Base-by-base conservation (phyloP, 2,329 filamentous ascomycete genomes). In the Dactylellina sp. region DNA sequence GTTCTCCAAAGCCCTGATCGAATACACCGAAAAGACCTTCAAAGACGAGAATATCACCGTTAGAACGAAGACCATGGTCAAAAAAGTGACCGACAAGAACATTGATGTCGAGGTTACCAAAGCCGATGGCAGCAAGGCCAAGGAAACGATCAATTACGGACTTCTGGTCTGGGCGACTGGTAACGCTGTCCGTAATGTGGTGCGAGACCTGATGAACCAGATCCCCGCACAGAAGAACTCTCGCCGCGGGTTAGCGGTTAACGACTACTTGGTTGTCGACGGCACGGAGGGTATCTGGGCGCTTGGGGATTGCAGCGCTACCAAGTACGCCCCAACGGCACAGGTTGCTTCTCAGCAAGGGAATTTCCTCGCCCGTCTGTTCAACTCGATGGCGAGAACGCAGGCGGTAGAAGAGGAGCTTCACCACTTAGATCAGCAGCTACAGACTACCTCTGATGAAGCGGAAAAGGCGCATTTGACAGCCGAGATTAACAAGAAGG, bases 321-420 rank as follows among this genome's bases (percentile, higher is more conserved):
- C 95, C 78, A 96, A 96, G 82, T 99, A 99, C 81, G 95, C 95
- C 28, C 95, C 95, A 37, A 99, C 95, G 7, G 95, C 95, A 28
- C 95, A 99, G 85, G 95, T 99, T 50, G 95, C 95, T 66, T 88
- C 91, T 7, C 95, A 99, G 84, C 95, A 99, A 84, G 95, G 95
- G 80, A 89, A 88, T 80, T 99, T 98, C 88, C 87, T 99, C 39
- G 95, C 93, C 42, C 89, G 92, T 76, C 88, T 99, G 75, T 97
- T 99, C 86, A 99, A 99, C 86, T 96, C 95, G 83, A 97, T 98
- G 92, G 95, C 93, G 81, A 96, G 93, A 87, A 96, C 92, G 1
- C 90, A 96, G 80, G 84, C 86, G 56, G 88, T 97, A 76, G 93
- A 98, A 84, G 78, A 82, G 37, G 87, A 93, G 80, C 87, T 99